Conservation (phyloP, 2,329 filamentous ascomycete genomes). For the Tolypocladium tundrense region DNA sequence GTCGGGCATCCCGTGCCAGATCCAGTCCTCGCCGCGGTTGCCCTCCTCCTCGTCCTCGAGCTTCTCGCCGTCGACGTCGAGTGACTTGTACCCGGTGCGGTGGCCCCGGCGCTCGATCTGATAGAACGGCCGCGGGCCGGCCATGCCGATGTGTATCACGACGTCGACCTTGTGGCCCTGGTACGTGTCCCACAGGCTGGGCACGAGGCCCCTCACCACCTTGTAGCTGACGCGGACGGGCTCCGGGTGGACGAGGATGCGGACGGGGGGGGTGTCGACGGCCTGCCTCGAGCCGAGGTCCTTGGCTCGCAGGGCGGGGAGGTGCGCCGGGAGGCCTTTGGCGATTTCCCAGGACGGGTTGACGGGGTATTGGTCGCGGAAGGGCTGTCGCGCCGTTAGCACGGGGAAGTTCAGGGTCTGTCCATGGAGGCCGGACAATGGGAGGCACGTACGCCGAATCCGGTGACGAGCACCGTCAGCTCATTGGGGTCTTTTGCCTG, state of each 20-base stretch:
- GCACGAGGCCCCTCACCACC: conserved; percentile 52
- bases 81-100: conserved; percentile 59
- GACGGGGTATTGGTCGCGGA: conserved; percentile 57
- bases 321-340: conserved; percentile 51
- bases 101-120: conserved; percentile 61
- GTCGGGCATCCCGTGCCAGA: conserved; percentile 43
- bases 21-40: conserved; percentile 34
- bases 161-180: conserved; percentile 44
- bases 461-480: conserved; percentile 49
- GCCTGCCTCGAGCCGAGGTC: conserved; percentile 19
- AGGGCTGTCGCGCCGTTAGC: conserved; percentile 46
- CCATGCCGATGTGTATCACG: conserved; percentile 73
- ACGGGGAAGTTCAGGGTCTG: background rate
- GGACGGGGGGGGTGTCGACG: conserved; percentile 34
- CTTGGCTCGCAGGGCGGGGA: conserved; percentile 41
- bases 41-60: conserved; percentile 44
- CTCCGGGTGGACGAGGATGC: conserved; percentile 53
- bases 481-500: conserved; percentile 31
- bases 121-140: conserved; percentile 53
- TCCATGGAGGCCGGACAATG: background rate
- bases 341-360: conserved; percentile 81
- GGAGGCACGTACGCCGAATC: conserved; percentile 42
- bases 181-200: conserved; percentile 45
- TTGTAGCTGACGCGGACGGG: conserved; percentile 64
- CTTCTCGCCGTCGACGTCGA: conserved; percentile 58